Percentiles rank a stretch among this genome's conserved stretches.
phyloP scores from a whole-genome alignment of 768 basidiomycete species.

The Mycena belliarum region DNA sequence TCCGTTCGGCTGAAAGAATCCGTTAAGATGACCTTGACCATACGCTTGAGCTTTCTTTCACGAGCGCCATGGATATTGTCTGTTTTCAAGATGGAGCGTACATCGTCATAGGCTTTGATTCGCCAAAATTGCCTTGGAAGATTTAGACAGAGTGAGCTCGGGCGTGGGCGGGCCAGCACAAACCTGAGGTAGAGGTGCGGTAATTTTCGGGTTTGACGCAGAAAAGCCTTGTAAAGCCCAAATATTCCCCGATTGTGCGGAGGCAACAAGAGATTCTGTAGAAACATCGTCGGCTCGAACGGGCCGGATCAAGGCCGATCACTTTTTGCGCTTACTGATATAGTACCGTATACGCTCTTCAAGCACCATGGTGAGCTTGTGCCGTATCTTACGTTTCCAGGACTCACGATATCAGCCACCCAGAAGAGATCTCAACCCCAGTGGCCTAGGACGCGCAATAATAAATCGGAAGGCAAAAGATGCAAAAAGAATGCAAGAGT shows the following conservation, averaged over 20 bases:
- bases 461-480: conserved; percentile 90
- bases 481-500: conserved; percentile 58
- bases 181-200: conserved; percentile 48
- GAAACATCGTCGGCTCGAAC: neutral
- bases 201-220: conserved; percentile 41
- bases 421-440: conserved; percentile 66
- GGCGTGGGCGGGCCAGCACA: neutral
- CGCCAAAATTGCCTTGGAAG: conserved; percentile 60
- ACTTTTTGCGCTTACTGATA: neutral
- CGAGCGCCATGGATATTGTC: conserved; percentile 30
- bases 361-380: conserved; percentile 25
- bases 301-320: neutral
- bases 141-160: neutral
- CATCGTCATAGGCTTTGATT: conserved; percentile 58
- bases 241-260: conserved; percentile 21
- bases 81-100: conserved; percentile 46
- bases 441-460: conserved; percentile 91
- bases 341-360: neutral
- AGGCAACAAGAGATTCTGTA: neutral
- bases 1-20: neutral
- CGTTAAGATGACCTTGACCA: conserved; percentile 46
- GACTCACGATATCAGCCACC: conserved; percentile 44
- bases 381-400: neutral
- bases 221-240: conserved; percentile 42
- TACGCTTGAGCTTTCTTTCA: conserved; percentile 45